A percentile compares a stretch with the other conserved stretches of the same genome.
phyloP scores from a whole-genome alignment of 2,329 filamentous ascomycete species.

The Cercospora brassicicola region DNA sequence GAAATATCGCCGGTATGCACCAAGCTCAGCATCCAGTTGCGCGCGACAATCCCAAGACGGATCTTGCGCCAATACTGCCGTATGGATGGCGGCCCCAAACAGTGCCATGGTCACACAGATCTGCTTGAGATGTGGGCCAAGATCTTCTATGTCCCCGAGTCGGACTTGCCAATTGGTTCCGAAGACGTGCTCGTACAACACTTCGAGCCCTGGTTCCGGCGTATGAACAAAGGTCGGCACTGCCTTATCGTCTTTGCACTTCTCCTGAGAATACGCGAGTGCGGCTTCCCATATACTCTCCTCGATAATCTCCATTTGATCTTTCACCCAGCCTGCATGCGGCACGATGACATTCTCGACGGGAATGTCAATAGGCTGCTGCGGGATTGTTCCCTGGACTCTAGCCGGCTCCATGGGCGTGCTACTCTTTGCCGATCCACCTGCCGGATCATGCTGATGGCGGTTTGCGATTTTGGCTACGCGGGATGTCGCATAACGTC shows the following conservation, averaged over 20 bases:
- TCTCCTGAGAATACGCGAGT: neutral
- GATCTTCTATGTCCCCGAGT: neutral
- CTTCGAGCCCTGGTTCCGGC: neutral
- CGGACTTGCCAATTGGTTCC: neutral
- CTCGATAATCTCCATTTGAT: neutral
- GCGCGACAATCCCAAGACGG: neutral
- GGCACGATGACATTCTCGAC: too few species aligned
- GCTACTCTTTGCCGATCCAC: too few species aligned
- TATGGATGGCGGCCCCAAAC: neutral
- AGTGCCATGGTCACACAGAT: neutral
- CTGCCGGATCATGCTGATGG: too few species aligned
- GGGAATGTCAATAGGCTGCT: too few species aligned
- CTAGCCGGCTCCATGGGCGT: too few species aligned
- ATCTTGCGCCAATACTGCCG: neutral
- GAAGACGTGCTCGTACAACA: neutral
- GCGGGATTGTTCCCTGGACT: too few species aligned
- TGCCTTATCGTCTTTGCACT: neutral
- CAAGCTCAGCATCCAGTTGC: neutral
- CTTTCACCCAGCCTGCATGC: too few species aligned
- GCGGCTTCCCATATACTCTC: neutral
- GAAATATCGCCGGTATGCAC: neutral
- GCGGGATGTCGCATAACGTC: too few species aligned
- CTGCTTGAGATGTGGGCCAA: neutral
- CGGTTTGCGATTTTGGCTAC: too few species aligned
- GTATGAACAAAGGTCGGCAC: neutral